phyloP scores from a whole-genome alignment of 2,329 filamentous ascomycete genomes.

The Coniosporium tulheliwenetii region DNA sequence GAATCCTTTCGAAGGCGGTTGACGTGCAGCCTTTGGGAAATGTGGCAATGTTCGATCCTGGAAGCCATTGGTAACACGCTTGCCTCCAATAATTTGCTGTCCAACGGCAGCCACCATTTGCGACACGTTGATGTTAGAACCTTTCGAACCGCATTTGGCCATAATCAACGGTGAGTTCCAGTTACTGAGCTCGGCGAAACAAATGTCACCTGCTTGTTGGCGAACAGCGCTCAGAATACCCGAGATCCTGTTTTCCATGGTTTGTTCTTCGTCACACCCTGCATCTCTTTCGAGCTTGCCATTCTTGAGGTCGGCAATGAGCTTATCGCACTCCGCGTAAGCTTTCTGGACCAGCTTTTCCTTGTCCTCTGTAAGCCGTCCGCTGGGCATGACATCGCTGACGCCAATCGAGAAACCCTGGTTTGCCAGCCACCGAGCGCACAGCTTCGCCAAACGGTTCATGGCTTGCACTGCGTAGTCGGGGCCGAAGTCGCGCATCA shows the following conservation, averaged over 20 bases:
- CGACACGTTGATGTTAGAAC: constrained; percentile 93
- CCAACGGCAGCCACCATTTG: constrained; percentile 98
- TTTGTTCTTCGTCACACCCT: constrained; percentile 83
- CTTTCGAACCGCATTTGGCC: constrained; percentile 94
- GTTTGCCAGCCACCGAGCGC: constrained; percentile 74
- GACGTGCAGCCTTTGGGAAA: constrained; percentile 82
- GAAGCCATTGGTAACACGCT: constrained; percentile 89
- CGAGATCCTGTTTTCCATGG: constrained; percentile 78
- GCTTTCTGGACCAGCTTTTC: constrained; percentile 60
- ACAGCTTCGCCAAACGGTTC: constrained; percentile 85
- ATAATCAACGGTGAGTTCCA: constrained; percentile 92
- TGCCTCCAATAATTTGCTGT: constrained; percentile 91
- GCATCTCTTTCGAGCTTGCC: constrained; percentile 74
- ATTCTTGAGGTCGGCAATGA: constrained; percentile 65
- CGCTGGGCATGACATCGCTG: constrained; percentile 78
- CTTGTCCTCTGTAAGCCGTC: constrained; percentile 55
- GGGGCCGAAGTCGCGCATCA: constrained; percentile 86
- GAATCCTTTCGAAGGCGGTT: constrained; percentile 93
- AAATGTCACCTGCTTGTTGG: constrained; percentile 78
- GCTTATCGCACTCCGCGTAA: constrained; percentile 65
- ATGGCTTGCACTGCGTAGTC: constrained; percentile 79
- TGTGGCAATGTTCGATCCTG: constrained; percentile 90
- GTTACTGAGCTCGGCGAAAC: constrained; percentile 75
- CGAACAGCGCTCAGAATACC: constrained; percentile 86
- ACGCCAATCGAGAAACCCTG: constrained; percentile 94